Conservation (phyloP, 1,284 basidiomycete genomes). For the Ceratobasidium papillatum region DNA sequence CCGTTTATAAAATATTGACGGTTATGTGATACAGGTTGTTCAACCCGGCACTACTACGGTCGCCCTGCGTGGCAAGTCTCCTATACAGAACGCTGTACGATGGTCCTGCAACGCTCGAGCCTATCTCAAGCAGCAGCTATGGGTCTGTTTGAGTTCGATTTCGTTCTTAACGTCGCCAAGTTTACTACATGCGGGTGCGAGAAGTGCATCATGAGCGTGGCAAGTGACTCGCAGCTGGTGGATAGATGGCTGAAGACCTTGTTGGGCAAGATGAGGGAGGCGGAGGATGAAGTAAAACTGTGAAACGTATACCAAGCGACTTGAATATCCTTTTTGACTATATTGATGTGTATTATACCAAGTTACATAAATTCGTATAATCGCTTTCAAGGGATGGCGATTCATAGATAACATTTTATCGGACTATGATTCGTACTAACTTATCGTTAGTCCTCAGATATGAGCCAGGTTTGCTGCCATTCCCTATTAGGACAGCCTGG, state of each 20-base stretch:
- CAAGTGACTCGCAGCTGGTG: slow-evolving; percentile 35
- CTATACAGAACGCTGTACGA: slow-evolving; percentile 30
- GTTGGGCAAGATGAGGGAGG: slow-evolving; percentile 34
- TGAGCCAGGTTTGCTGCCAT: too few species aligned
- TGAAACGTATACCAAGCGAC: slow-evolving; percentile 17
- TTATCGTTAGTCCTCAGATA: too few species aligned
- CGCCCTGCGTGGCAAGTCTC: slow-evolving; percentile 37
- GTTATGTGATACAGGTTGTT: slow-evolving; percentile 14
- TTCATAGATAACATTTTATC: neutral
- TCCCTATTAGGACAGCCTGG: too few species aligned
- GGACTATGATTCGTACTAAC: too few species aligned
- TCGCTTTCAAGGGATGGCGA: neutral
- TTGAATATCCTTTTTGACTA: slow-evolving; percentile 12
- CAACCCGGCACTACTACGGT: slow-evolving; percentile 35
- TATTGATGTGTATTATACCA: neutral
- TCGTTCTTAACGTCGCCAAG: slow-evolving; percentile 37
- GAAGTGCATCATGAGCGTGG: slow-evolving; percentile 32
- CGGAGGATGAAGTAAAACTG: slow-evolving; percentile 30
- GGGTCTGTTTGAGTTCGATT: slow-evolving; percentile 35
- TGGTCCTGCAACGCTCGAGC: slow-evolving; percentile 37
- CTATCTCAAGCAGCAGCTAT: slow-evolving; percentile 22
- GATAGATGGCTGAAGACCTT: slow-evolving; percentile 38
- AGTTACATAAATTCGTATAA: neutral
- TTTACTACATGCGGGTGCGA: slow-evolving; percentile 38
- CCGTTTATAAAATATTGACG: neutral